phyloP scores from a whole-genome alignment of 768 basidiomycete genomes.

The Scleroderma citrinum region DNA sequence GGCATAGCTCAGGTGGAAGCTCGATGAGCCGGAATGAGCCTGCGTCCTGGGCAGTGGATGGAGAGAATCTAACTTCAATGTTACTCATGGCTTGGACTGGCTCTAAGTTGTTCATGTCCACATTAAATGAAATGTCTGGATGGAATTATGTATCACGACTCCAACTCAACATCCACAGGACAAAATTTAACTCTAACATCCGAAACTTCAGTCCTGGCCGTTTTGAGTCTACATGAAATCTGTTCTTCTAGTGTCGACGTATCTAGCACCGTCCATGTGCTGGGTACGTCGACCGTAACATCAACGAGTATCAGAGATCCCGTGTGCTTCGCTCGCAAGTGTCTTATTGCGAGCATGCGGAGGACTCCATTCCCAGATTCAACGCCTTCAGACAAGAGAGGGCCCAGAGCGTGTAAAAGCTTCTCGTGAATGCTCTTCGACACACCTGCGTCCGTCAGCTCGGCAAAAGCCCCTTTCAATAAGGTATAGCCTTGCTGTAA shows the following conservation, averaged over 20 bases:
- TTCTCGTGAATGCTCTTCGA: constrained; percentile 46
- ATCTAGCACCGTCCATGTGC: constrained; percentile 49
- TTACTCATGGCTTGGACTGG: constrained; percentile 13
- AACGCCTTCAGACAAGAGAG: constrained; percentile 37
- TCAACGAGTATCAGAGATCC: constrained; percentile 84
- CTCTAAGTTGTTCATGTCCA: too few species aligned
- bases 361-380: constrained; percentile 9
- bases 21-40: constrained; percentile 67
- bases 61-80: constrained; percentile 47
- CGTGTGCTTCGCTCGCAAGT: constrained; percentile 68
- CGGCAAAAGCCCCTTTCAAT: constrained; percentile 63
- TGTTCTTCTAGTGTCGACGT: constrained; percentile 54
- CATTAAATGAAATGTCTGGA: too few species aligned
- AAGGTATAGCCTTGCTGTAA: constrained; percentile 69
- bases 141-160: not conserved
- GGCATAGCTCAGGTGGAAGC: constrained; percentile 63
- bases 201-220: constrained; percentile 56
- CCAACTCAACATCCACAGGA: constrained; percentile 28
- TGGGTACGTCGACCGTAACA: constrained; percentile 66
- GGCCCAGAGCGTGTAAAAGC: constrained; percentile 52
- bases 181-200: constrained; percentile 68
- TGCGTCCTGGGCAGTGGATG: constrained; percentile 39
- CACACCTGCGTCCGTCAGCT: constrained; percentile 81
- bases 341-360: constrained; percentile 40
- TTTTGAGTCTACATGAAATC: constrained; percentile 52